Evolutionary conservation across 2,329 filamentous ascomycete genomes (phyloP), one percentile per base, ranked within the genome.

Genomic region (Fusarium robinianum): DNA sequence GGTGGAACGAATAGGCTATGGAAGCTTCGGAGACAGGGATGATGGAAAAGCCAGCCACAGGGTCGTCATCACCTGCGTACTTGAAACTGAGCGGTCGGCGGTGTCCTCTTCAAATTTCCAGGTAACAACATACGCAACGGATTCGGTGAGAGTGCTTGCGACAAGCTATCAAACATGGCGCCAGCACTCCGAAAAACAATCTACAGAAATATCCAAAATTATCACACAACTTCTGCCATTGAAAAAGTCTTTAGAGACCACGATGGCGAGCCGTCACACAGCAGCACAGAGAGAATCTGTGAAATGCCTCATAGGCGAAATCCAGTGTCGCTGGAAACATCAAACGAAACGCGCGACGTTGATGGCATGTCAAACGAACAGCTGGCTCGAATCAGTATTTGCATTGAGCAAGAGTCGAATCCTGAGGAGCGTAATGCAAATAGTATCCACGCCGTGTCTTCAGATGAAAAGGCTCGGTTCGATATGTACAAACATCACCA

Each of bases 401-500:
- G n/a, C 3, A 35, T 50, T 10, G 9, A 27, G 0, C 9, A 23
- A 8, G 30, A 39, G 3, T 15, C 29, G 2, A 11, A 18, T 5
- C 30, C 12, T 5, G 23, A 37, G 8, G 27, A 26, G 1, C 5
- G 26, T 2, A 34, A 29, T 12, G n/a, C 21, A 4, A 16, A 36
- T 1, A 0, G 8, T 0, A 35, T 12, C n/a, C n/a, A n/a, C n/a
- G n/a, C n/a, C n/a, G n/a, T n/a, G 1, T 10, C 24, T 0, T 16
- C 41, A 3, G 9, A 15, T 8, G 48, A 51, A 9, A n/a, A n/a
- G 5, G 5, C 15, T 5, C 24, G 19, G 17, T 50, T 51, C 10
- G 16, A 36, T 8, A 22, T 33, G 22, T 50, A 50, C 10, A 50
- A 41, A 5, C 48, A 51, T 9, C 48, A 51, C 23, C 48, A 51